A percentile compares a stretch with the other conserved stretches of the same genome.
These are phyloP conservation scores for Leishmania turanica DNA, from an alignment of 208 protist genomes.

Conservation along the genomic window DNA sequence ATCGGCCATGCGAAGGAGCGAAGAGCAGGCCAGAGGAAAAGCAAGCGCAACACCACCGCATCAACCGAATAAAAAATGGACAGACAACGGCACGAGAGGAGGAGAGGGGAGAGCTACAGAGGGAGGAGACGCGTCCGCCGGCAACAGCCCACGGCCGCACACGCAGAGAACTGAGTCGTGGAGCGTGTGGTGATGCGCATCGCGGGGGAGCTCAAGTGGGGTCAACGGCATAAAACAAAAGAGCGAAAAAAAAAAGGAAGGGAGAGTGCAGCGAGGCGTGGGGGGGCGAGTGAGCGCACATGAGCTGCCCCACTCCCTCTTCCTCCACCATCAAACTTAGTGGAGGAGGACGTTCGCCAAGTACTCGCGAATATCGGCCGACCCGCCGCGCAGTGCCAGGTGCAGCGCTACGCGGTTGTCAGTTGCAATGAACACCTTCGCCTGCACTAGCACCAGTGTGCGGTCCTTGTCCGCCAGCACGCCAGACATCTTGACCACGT, in stretches of 20 bases:
- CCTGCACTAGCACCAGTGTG: constrained; percentile 76
- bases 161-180: background rate
- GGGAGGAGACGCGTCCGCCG: background rate
- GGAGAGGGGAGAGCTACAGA: background rate
- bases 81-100: background rate
- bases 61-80: background rate
- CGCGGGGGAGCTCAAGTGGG: background rate
- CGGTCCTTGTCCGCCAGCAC: constrained; percentile 54
- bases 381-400: constrained; percentile 73
- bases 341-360: constrained; percentile 66
- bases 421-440: constrained; percentile 75
- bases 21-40: background rate
- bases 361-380: constrained; percentile 72
- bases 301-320: background rate
- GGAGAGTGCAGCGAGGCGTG: background rate
- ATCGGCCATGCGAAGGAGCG: background rate
- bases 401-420: constrained; percentile 79
- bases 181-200: too few relatives aligned
- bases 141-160: background rate
- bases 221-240: too few relatives aligned
- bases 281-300: background rate
- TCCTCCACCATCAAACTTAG: constrained; percentile 23
- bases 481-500: constrained; percentile 84
- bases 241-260: background rate
- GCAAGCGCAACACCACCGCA: background rate